Percentiles rank a stretch among this genome's conserved stretches.
Conservation (phyloP, 768 basidiomycete species). For the Boletus subcaerulescens region DNA sequence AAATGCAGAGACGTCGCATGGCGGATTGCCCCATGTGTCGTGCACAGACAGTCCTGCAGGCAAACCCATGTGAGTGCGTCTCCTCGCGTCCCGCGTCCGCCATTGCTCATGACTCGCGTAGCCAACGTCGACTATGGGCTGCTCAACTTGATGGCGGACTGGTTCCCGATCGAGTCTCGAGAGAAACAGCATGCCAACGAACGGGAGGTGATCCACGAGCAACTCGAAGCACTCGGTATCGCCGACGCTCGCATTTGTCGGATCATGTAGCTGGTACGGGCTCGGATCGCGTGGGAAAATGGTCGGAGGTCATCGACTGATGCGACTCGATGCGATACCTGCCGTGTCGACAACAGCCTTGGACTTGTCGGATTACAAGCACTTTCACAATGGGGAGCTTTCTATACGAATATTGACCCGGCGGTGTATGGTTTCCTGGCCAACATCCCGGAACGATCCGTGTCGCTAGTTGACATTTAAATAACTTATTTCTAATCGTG, state of each 20-base stretch:
- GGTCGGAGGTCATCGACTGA: too few species aligned
- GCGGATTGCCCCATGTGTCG: constrained; percentile 84
- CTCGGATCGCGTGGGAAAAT: too few species aligned
- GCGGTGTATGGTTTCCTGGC: too few species aligned
- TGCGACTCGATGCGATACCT: too few species aligned
- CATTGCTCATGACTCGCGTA: constrained; percentile 24
- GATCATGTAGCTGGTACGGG: constrained; percentile 34
- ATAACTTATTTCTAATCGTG: too few species aligned
- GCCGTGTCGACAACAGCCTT: too few species aligned
- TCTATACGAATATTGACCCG: too few species aligned
- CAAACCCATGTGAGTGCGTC: constrained; percentile 63
- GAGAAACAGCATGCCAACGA: constrained; percentile 75
- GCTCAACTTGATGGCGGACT: constrained; percentile 84
- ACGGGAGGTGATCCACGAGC: constrained; percentile 67
- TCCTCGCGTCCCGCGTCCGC: background rate
- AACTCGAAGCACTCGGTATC: constrained; percentile 63
- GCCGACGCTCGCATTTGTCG: constrained; percentile 33
- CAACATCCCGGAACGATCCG: too few species aligned
- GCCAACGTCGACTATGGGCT: constrained; percentile 79
- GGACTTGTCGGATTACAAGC: too few species aligned
- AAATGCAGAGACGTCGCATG: constrained; percentile 83
- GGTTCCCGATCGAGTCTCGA: constrained; percentile 84
- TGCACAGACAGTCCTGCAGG: constrained; percentile 68
- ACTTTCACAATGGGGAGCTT: too few species aligned
- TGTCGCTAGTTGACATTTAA: too few species aligned